Percentiles rank a stretch among this genome's conserved stretches.
These are phyloP conservation scores for Hibiscus mutabilis DNA, from an alignment of 345 rosid genomes.

Conservation along the genomic window DNA sequence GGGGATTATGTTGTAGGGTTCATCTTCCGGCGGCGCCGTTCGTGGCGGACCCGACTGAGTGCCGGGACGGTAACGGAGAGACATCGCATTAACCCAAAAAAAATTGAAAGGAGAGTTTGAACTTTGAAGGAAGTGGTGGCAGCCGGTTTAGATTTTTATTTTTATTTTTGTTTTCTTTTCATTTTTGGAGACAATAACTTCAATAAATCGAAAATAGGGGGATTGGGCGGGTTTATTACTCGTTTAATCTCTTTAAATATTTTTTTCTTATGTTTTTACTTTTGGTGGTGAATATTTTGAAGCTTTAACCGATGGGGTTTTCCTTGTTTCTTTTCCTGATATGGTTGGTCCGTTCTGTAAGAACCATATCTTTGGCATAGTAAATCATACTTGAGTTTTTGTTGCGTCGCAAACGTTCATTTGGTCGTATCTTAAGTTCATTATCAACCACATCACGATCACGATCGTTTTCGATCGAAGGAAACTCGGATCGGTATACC, in stretches of 20 bases:
- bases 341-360: no score
- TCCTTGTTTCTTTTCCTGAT: no score
- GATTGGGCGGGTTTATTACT: constrained; percentile 1
- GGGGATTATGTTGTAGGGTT: constrained; percentile 76
- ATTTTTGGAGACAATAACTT: no score
- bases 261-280: neutral
- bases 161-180: neutral
- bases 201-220: neutral
- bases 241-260: neutral
- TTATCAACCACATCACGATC: no score
- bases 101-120: neutral
- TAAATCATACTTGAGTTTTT: no score
- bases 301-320: neutral
- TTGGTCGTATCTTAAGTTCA: no score
- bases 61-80: constrained; percentile 39
- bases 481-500: no score
- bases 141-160: neutral
- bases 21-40: constrained; percentile 28
- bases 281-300: neutral
- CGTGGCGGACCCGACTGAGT: constrained; percentile 23
- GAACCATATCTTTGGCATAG: no score
- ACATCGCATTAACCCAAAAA: constrained; percentile 16
- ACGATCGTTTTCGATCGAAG: no score
- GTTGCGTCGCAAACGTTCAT: no score
- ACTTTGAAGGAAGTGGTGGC: neutral